These are phyloP conservation scores for Pugionium dolabratum DNA, from an alignment of 345 rosid species.

Conservation along the genomic window DNA sequence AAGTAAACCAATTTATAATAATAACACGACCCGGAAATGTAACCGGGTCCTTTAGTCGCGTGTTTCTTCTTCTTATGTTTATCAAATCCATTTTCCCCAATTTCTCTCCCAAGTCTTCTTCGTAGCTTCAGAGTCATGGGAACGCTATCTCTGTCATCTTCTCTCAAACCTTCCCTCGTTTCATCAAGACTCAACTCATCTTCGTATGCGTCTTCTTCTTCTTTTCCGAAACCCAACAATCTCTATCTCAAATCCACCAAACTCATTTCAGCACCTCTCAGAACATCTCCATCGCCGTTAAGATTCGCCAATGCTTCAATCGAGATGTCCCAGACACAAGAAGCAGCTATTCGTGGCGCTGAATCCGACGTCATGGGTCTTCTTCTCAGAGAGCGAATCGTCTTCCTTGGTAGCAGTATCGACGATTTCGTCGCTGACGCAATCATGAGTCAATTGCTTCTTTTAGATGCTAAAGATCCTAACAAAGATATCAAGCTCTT, in stretches of 20 bases:
- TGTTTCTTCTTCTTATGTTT: slow-evolving; percentile 15
- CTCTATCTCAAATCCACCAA: slow-evolving; percentile 38
- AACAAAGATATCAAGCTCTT: slow-evolving; percentile 87
- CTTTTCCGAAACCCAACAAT: slow-evolving; percentile 29
- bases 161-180: slow-evolving; percentile 42
- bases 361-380: slow-evolving; percentile 88
- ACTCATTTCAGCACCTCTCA: slow-evolving; percentile 39
- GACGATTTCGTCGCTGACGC: slow-evolving; percentile 92
- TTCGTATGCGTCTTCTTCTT: slow-evolving; percentile 30
- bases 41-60: slow-evolving; percentile 18
- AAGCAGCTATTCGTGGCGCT: slow-evolving; percentile 67
- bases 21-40: slow-evolving; percentile 19
- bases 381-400: slow-evolving; percentile 77
- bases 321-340: slow-evolving; percentile 57
- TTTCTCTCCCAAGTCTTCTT: neutral
- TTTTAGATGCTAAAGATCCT: slow-evolving; percentile 90
- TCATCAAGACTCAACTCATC: slow-evolving; percentile 37
- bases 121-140: slow-evolving; percentile 46
- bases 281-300: slow-evolving; percentile 29
- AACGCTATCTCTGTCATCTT: slow-evolving; percentile 50
- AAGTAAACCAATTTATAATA: too few species aligned
- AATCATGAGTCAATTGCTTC: slow-evolving; percentile 75
- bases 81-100: slow-evolving; percentile 22
- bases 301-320: slow-evolving; percentile 45
- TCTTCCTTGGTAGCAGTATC: slow-evolving; percentile 70